These are phyloP conservation scores for Chaetomium tenue DNA, from an alignment of 495 filamentous ascomycete species.

Conservation along the genomic window DNA sequence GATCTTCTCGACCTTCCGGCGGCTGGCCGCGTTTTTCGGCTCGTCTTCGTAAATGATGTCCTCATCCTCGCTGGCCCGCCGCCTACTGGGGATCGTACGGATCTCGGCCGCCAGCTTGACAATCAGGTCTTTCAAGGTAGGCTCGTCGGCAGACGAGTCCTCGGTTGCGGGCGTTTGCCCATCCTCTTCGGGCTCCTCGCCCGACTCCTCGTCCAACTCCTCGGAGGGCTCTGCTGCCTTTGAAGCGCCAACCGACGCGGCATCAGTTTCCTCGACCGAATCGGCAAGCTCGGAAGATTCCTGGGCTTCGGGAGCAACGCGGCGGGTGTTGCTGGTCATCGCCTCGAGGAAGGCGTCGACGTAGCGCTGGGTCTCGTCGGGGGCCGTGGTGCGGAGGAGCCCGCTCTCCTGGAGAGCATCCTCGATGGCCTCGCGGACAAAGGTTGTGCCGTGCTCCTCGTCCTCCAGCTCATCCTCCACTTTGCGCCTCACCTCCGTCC, in stretches of 20 bases:
- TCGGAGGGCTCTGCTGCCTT: background rate
- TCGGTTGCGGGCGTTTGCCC: constrained; percentile 18
- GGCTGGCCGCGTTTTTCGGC: background rate
- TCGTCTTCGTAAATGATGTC: constrained; percentile 15
- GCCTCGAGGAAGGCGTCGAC: constrained; percentile 44
- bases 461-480: constrained; percentile 55
- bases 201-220: constrained; percentile 15
- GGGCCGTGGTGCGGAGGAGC: constrained; percentile 37
- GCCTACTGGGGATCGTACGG: constrained; percentile 12
- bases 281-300: constrained; percentile 6
- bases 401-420: constrained; percentile 47
- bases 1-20: constrained; percentile 41
- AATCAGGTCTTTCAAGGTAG: constrained; percentile 34
- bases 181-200: constrained; percentile 21
- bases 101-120: constrained; percentile 28
- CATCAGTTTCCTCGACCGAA: constrained; percentile 9
- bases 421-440: constrained; percentile 44
- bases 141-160: constrained; percentile 14
- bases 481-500: constrained; percentile 54
- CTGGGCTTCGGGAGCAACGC: constrained; percentile 5
- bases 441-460: constrained; percentile 49
- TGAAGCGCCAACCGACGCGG: background rate
- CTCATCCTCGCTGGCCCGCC: constrained; percentile 1
- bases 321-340: constrained; percentile 31
- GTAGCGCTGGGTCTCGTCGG: constrained; percentile 39